Conservation (phyloP, 2,329 filamentous ascomycete species). For the Microdochium trichocladiopsis region DNA sequence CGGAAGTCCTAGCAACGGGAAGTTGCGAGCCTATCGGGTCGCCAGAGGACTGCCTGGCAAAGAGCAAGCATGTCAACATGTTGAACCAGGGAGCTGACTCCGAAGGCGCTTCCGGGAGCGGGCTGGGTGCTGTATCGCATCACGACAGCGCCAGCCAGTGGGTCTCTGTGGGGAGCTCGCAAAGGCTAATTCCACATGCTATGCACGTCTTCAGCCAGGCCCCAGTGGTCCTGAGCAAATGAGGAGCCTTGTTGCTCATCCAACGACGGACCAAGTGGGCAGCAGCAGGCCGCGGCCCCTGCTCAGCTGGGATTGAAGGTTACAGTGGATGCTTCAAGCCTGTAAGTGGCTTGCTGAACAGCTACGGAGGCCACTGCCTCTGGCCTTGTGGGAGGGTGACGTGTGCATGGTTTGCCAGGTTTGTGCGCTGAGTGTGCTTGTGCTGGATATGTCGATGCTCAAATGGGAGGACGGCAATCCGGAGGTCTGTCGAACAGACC, state of each 20-base stretch:
- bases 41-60: no score
- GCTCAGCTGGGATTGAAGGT: not conserved
- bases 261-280: not conserved
- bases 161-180: not conserved
- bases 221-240: not conserved
- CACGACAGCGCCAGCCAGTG: not conserved
- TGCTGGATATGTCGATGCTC: no score
- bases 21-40: no score
- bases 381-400: not conserved
- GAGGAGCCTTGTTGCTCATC: not conserved
- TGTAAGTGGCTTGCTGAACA: not conserved
- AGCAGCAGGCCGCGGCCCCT: not conserved
- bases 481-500: no score
- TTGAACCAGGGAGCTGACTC: no score
- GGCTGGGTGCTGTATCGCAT: not conserved
- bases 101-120: not conserved
- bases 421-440: not conserved
- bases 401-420: not conserved
- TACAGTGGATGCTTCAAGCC: not conserved
- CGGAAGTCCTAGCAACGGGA: no score
- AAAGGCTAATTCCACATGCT: not conserved
- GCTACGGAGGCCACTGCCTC: not conserved
- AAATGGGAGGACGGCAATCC: no score
- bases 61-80: no score
- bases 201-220: not conserved